A percentile compares a stretch with the other conserved stretches of the same genome.
These are phyloP conservation scores for Spongispora temasekensis DNA, from an alignment of 1,284 basidiomycete genomes.

Conservation along the genomic window DNA sequence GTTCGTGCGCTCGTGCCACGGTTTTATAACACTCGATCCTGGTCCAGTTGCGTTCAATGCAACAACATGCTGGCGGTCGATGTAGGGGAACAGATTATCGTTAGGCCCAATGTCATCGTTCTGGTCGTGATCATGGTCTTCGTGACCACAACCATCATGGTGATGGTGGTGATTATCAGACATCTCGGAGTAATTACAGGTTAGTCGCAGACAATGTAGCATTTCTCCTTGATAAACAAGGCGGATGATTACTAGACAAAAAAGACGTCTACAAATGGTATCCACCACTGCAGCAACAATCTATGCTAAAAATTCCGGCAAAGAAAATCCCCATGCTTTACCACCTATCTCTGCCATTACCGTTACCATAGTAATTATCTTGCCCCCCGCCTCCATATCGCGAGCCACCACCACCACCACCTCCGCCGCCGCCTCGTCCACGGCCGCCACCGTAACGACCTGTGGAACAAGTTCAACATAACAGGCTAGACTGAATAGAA, in stretches of 20 bases:
- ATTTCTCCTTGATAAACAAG: not conserved
- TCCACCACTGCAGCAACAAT: conserved; percentile 23
- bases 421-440: conserved; percentile 47
- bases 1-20: conserved; percentile 70
- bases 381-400: conserved; percentile 17
- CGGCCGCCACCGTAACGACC: conserved; percentile 57
- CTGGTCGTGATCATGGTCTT: conserved; percentile 55
- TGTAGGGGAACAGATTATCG: conserved; percentile 68
- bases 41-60: conserved; percentile 62
- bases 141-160: conserved; percentile 54
- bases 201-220: too few species aligned
- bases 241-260: conserved; percentile 1
- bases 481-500: conserved; percentile 1
- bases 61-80: conserved; percentile 72
- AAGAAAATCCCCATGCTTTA: conserved; percentile 14
- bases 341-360: conserved; percentile 28
- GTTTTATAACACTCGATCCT: conserved; percentile 65
- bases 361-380: conserved; percentile 17
- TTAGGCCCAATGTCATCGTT: conserved; percentile 53
- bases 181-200: too few species aligned
- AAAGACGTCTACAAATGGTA: conserved; percentile 27
- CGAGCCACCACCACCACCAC: conserved; percentile 26
- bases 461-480: conserved; percentile 27
- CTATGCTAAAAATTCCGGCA: conserved; percentile 23
- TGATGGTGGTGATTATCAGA: conserved; percentile 54